Percentiles rank a stretch among this genome's conserved stretches.
Conservation (phyloP, 176 grass and related monocot genomes). For the Chrysopogon serrulatus region DNA sequence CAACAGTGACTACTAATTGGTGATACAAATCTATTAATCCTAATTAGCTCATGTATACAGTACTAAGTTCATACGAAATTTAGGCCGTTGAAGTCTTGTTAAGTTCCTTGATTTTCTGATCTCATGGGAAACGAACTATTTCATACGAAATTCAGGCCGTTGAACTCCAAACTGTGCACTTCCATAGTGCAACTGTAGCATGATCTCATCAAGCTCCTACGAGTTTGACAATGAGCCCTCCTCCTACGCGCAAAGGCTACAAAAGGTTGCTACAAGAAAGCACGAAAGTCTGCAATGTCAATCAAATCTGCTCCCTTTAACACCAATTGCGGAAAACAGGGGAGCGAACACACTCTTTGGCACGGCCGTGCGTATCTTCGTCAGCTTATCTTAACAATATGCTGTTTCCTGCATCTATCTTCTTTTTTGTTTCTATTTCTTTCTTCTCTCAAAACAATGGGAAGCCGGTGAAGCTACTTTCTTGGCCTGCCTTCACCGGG, state of each 20-base stretch:
- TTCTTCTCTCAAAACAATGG: no score
- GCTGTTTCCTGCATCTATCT: no score
- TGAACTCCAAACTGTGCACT: neutral
- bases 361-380: no score
- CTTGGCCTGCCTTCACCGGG: no score
- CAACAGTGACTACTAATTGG: no score
- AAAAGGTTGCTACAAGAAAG: neutral
- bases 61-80: neutral
- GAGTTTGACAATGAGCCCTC: slow-evolving; percentile 16
- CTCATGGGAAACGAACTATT: neutral
- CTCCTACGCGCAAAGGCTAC: slow-evolving; percentile 5
- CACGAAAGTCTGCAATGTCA: neutral
- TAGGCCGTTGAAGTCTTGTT: no score
- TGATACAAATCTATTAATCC: no score
- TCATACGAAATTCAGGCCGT: neutral
- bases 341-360: no score
- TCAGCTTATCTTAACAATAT: no score
- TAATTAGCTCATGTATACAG: no score
- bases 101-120: neutral
- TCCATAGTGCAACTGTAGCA: neutral
- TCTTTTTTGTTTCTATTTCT: no score
- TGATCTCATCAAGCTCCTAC: neutral
- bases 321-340: neutral
- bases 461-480: no score
- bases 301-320: neutral